Evolutionary conservation across 2,329 filamentous ascomycete species (phyloP).

Genomic region (Aspergillus luchuensis): DNA sequence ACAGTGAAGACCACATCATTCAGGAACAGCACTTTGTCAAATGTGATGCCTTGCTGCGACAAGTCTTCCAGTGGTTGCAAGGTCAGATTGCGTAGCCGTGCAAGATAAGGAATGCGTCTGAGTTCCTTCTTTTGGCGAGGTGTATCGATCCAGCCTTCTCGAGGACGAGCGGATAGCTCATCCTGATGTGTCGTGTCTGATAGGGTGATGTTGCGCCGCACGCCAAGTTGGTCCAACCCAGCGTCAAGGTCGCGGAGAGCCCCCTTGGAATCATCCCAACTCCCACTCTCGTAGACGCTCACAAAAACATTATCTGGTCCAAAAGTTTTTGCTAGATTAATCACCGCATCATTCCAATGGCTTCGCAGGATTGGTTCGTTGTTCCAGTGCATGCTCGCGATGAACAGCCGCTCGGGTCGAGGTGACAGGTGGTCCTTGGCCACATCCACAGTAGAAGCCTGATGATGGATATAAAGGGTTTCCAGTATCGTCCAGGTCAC

Average conservation of each 20-base stretch:
- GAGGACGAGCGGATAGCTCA: conserved; percentile 51
- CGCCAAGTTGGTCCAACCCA: conserved; percentile 54
- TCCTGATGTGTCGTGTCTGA: conserved; percentile 63
- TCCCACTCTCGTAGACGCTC: conserved; percentile 68
- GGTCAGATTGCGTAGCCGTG: conserved; percentile 65
- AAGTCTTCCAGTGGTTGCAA: conserved; percentile 61
- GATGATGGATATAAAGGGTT: neutral
- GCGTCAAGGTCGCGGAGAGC: conserved; percentile 60
- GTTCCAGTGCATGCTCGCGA: conserved; percentile 71
- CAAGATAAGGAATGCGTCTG: conserved; percentile 69
- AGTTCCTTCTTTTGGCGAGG: conserved; percentile 56
- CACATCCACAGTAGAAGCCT: neutral
- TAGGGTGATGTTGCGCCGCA: conserved; percentile 58
- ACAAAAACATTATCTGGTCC: conserved; percentile 68
- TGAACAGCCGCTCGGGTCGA: conserved; percentile 56
- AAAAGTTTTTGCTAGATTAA: conserved; percentile 58
- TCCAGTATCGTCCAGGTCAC: neutral
- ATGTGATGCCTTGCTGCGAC: conserved; percentile 53
- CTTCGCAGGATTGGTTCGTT: conserved; percentile 61
- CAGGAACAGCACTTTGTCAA: conserved; percentile 62
- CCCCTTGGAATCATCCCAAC: conserved; percentile 68
- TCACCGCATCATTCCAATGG: conserved; percentile 64
- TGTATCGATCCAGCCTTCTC: conserved; percentile 67
- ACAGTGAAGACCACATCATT: conserved; percentile 52
- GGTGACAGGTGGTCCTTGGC: neutral